A percentile compares a stretch with the other conserved stretches of the same genome.
These are phyloP conservation scores for Eutrema heterophyllum DNA, from an alignment of 345 rosid genomes.

Conservation along the genomic window DNA sequence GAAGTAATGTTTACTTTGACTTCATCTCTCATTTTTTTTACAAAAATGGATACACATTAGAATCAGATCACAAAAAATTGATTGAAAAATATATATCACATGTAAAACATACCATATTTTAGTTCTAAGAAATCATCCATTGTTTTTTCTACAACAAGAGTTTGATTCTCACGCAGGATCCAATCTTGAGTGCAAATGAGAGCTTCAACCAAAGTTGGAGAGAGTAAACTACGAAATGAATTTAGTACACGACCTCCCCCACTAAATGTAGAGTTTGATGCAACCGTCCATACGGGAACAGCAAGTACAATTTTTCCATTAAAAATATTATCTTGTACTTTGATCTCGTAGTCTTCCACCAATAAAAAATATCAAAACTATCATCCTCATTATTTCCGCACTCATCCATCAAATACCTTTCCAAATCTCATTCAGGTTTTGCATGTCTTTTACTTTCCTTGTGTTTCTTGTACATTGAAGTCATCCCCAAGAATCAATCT, in stretches of 20 bases:
- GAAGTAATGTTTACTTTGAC: background rate
- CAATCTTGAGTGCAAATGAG: background rate
- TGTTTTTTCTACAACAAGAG: background rate
- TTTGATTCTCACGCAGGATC: background rate
- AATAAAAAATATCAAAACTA: background rate
- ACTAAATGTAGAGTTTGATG: background rate
- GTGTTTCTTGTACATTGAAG: background rate
- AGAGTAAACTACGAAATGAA: background rate
- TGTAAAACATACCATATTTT: no score
- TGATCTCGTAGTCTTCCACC: background rate
- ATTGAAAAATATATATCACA: no score
- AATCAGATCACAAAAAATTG: no score
- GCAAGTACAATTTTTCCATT: background rate
- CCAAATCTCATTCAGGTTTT: background rate
- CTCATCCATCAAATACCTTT: background rate
- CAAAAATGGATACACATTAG: no score
- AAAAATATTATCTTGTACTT: background rate
- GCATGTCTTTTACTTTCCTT: background rate
- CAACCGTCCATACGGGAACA: background rate
- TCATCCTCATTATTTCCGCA: background rate
- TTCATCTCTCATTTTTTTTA: background rate
- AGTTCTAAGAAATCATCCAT: background rate
- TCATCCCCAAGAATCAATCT: background rate
- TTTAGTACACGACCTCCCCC: background rate
- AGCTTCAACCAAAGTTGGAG: background rate